phyloP scores from a whole-genome alignment of 352 stramenopile genomes.

The Phytopythium litorale region DNA sequence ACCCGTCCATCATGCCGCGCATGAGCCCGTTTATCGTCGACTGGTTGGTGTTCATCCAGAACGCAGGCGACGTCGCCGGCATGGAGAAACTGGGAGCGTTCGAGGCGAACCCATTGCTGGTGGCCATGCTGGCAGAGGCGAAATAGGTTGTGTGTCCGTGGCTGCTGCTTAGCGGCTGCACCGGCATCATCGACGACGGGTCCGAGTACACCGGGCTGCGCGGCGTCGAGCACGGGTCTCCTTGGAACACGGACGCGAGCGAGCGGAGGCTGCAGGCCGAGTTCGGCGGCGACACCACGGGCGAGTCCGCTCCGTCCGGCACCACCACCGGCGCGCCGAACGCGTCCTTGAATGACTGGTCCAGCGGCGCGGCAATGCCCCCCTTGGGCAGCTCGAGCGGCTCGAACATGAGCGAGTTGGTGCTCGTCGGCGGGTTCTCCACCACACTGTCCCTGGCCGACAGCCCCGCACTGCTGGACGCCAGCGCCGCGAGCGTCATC shows the following conservation, averaged over 20 bases:
- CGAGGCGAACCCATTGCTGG: neutral
- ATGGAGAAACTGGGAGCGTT: neutral
- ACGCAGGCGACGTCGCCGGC: neutral
- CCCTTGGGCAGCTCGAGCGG: constrained; percentile 27
- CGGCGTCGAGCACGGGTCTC: constrained; percentile 6
- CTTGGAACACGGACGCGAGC: constrained; percentile 1
- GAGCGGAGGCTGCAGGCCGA: constrained; percentile 4
- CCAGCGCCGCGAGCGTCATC: constrained; percentile 7
- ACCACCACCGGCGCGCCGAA: constrained; percentile 11
- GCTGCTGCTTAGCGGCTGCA: constrained; percentile 17
- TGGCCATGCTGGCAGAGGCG: neutral
- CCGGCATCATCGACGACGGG: constrained; percentile 19
- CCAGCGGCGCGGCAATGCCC: constrained; percentile 5
- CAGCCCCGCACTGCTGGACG: neutral
- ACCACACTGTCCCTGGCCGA: neutral
- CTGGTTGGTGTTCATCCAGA: constrained; percentile 8
- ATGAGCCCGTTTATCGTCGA: constrained; percentile 6
- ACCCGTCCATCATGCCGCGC: constrained; percentile 7
- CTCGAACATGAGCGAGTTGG: constrained; percentile 29
- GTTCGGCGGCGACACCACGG: constrained; percentile 9
- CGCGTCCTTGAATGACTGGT: constrained; percentile 17
- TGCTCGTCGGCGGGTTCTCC: constrained; percentile 12
- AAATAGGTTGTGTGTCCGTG: neutral
- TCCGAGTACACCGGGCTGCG: constrained; percentile 14
- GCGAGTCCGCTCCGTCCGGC: constrained; percentile 2